Conservation (phyloP, 352 stramenopile species). For the Phytophthora ohioensis region DNA sequence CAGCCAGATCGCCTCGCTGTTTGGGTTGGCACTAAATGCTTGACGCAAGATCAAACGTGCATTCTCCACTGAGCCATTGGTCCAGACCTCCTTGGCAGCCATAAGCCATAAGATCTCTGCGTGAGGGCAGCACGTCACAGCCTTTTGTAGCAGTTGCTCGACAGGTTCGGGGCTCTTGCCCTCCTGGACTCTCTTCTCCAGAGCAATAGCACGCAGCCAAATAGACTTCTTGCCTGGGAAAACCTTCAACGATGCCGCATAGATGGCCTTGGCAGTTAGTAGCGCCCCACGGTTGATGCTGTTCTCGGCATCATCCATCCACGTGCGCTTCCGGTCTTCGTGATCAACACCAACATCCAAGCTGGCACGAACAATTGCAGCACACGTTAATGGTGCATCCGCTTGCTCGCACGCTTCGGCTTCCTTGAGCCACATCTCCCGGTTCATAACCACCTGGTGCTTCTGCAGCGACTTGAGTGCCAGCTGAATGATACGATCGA, state of each 20-base stretch:
- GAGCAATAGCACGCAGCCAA: constrained; percentile 95
- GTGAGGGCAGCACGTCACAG: constrained; percentile 93
- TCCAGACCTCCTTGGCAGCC: constrained; percentile 98
- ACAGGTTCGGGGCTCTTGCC: constrained; percentile 79
- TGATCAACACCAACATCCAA: constrained; percentile 96
- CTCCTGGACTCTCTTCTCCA: constrained; percentile 96
- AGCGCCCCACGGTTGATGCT: constrained; percentile 86
- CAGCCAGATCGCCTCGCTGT: constrained; percentile 96
- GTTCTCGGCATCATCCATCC: constrained; percentile 97
- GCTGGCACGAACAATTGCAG: constrained; percentile 94
- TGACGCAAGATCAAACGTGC: constrained; percentile 95
- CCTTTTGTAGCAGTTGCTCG: constrained; percentile 92
- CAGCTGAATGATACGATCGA: constrained; percentile 87
- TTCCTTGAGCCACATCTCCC: constrained; percentile 97
- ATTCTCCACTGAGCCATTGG: constrained; percentile 92
- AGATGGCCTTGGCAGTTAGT: constrained; percentile 95
- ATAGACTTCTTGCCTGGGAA: constrained; percentile 94
- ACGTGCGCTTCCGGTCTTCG: constrained; percentile 97
- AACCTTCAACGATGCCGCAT: constrained; percentile 91
- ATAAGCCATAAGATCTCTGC: constrained; percentile 99
- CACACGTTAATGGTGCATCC: constrained; percentile 93
- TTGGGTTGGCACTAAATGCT: constrained; percentile 97
- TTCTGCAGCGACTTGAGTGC: constrained; percentile 91
- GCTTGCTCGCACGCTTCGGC: constrained; percentile 94
- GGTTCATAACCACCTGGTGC: constrained; percentile 93